Conservation (phyloP, 305 asterid species). For the Fraxinus albicans region DNA sequence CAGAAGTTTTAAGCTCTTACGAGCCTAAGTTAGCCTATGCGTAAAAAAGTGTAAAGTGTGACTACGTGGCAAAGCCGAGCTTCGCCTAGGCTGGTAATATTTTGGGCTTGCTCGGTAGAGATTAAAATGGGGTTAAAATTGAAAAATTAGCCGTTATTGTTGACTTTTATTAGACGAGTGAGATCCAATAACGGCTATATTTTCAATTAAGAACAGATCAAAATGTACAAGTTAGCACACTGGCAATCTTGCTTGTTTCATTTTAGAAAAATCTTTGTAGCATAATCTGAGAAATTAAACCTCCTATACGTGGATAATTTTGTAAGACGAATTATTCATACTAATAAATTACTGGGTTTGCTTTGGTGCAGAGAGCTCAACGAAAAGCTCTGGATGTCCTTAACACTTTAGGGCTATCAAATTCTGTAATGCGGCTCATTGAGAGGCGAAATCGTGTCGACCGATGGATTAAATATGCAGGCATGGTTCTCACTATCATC, state of each 20-base stretch:
- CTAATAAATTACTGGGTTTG: conserved; percentile 9
- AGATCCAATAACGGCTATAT: too few relatives aligned
- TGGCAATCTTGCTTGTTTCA: background rate
- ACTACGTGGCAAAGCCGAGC: background rate
- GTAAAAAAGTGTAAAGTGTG: background rate
- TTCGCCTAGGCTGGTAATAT: background rate
- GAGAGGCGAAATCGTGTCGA: conserved; percentile 88
- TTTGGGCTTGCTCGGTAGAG: background rate
- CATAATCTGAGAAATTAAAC: background rate
- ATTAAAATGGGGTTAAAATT: too few relatives aligned
- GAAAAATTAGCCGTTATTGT: too few relatives aligned
- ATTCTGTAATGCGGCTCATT: conserved; percentile 76
- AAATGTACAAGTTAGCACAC: background rate
- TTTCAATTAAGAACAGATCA: background rate
- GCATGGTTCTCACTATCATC: conserved; percentile 66
- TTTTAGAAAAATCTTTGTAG: background rate
- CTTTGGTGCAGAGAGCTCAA: conserved; percentile 78
- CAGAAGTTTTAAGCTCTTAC: background rate
- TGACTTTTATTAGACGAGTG: too few relatives aligned
- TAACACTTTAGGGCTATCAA: conserved; percentile 85
- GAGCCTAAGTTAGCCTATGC: background rate
- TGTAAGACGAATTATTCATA: background rate
- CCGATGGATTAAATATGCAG: conserved; percentile 86
- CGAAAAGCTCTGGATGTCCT: conserved; percentile 92
- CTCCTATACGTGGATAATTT: background rate